Evolutionary conservation across 495 filamentous ascomycete species (phyloP).

Genomic region (Durotheca rogersii): DNA sequence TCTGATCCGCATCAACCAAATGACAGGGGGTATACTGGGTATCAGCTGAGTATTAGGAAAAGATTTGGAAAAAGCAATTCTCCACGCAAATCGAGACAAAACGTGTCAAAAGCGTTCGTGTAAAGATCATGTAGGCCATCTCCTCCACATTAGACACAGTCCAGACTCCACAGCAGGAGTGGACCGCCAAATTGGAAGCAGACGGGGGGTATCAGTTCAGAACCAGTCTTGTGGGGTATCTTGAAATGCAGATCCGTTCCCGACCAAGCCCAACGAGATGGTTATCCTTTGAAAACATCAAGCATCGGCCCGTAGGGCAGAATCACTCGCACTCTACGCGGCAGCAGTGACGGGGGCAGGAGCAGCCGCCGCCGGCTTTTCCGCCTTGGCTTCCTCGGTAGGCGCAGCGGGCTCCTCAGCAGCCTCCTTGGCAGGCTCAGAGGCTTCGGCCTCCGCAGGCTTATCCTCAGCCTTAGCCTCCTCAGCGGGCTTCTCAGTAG

Average conservation of each 20-base stretch:
- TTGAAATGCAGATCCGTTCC: slow-evolving; percentile 58
- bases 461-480: slow-evolving; percentile 43
- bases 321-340: slow-evolving; percentile 44
- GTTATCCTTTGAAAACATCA: slow-evolving; percentile 37
- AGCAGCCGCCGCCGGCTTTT: slow-evolving; percentile 38
- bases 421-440: slow-evolving; percentile 50
- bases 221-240: slow-evolving; percentile 56
- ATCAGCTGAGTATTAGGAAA: slow-evolving; percentile 41
- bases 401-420: slow-evolving; percentile 40
- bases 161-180: slow-evolving; percentile 15
- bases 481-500: slow-evolving; percentile 53
- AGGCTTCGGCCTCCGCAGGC: slow-evolving; percentile 55
- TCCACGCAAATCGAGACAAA: slow-evolving; percentile 33
- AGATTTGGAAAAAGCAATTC: slow-evolving; percentile 36
- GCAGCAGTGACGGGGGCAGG: slow-evolving; percentile 49
- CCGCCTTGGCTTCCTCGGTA: slow-evolving; percentile 39
- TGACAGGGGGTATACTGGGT: slow-evolving; percentile 42
- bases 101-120: slow-evolving; percentile 38
- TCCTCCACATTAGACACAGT: slow-evolving; percentile 16
- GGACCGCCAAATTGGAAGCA: slow-evolving; percentile 28
- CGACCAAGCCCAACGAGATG: slow-evolving; percentile 45
- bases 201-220: slow-evolving; percentile 50
- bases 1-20: slow-evolving; percentile 36
- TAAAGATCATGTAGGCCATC: slow-evolving; percentile 38
- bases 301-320: slow-evolving; percentile 28